Evolutionary conservation across 768 basidiomycete genomes (phyloP), one percentile per base, ranked within the genome.

Genomic region (Boletus huronensis): DNA sequence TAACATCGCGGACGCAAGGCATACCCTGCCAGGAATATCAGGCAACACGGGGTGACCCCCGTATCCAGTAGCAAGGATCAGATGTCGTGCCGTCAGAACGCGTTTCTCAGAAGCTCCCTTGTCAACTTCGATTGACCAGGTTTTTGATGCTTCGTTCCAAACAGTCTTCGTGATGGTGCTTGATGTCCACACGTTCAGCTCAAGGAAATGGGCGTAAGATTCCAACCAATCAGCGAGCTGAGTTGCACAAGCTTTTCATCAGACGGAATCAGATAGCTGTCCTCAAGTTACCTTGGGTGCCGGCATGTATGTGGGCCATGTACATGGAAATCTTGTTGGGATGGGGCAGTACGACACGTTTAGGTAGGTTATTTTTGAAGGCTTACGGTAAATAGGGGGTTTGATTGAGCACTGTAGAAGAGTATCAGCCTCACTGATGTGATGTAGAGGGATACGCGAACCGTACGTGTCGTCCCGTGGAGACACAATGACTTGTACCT

Each of bases 161-260:
- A 49, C 53, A 17, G 75, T 66, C 17, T 57, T 64, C 11, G 53
- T 65, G 19, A 79, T 70, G 9, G 60, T 72, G 0, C 76, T 67
- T 0, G 79, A 78, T 3, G 77, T 80, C 84, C 84, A 83, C 19
- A 82, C 76, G 58, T 82, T 79, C 17, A 85, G 62, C 52, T 84
- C 83, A 48, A 83, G 71, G 4, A 75, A 67, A 19, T 77, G 73
- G 1, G 80, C 82, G 63, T 84, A 85, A 8, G 67, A 68, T 63
- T 85, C 81, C 3, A 83, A 68, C 79, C 79, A 85, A 58, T 82
- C 79, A 5, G 78, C 82, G n/a, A 84, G 71, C 75, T 79, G 35
- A 23, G 46, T 9, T 17, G 16, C 5, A 45, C n/a, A 13, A 26
- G 26, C 2, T 35, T 21, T 19, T 34, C 13, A 29, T 47, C 52